phyloP scores from a whole-genome alignment of 176 grass and related monocot genomes.

The Ampelocalamus luodianensis region DNA sequence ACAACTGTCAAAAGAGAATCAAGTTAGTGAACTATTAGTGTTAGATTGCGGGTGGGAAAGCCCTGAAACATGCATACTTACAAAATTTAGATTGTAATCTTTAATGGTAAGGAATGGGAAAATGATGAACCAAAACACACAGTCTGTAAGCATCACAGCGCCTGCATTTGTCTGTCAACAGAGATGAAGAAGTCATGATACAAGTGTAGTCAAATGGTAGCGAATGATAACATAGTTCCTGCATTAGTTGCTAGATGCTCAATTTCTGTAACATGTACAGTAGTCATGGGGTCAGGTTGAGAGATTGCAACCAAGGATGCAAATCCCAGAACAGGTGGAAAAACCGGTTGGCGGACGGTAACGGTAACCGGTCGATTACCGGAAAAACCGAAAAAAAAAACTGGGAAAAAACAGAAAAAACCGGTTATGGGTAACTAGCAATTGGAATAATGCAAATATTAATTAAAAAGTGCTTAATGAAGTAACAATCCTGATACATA shows the following conservation, averaged over 20 bases:
- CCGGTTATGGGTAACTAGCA: no score
- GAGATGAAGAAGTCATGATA: slow-evolving; percentile 14
- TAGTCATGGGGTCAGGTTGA: not conserved
- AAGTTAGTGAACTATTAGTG: not conserved
- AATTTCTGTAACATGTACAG: not conserved
- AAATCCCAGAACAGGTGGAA: no score
- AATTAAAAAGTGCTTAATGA: no score
- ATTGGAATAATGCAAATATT: no score
- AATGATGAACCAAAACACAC: slow-evolving; percentile 98
- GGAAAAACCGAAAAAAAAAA: no score
- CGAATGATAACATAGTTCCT: not conserved
- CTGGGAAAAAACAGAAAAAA: no score
- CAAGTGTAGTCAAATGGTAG: not conserved
- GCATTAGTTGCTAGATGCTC: not conserved
- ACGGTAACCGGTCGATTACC: no score
- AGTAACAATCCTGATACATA: no score
- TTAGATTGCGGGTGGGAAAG: not conserved
- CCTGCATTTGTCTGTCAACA: slow-evolving; percentile 87
- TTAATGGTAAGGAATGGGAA: slow-evolving; percentile 86
- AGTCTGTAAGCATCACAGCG: slow-evolving; percentile 92
- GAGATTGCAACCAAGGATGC: not conserved
- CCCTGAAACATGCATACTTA: slow-evolving; percentile 43
- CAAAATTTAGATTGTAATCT: slow-evolving; percentile 89
- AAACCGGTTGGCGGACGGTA: no score
- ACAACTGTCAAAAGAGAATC: slow-evolving; percentile 46